Evolutionary conservation across 1,139 yeast species (phyloP).

Genomic region (Taphrina wiesneri): DNA sequence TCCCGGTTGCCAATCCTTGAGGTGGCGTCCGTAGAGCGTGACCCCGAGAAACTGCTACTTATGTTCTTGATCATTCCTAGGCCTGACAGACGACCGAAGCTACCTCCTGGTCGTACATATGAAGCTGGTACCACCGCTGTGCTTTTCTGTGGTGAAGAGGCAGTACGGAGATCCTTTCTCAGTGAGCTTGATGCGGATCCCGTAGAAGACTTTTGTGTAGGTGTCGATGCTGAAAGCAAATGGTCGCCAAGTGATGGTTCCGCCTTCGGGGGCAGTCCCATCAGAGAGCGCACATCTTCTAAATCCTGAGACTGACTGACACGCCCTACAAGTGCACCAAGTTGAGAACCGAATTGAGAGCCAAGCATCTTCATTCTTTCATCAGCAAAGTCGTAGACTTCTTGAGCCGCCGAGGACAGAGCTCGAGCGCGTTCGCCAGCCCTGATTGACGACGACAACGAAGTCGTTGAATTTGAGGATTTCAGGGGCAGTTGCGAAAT

Average conservation of each 20-base stretch:
- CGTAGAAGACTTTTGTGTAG: conserved; percentile 3
- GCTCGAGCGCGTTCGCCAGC: conserved; percentile 31
- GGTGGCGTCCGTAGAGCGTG: not conserved
- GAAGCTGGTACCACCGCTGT: not conserved
- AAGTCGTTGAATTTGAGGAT: not conserved
- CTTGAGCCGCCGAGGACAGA: conserved; percentile 30
- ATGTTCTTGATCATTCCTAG: conserved; percentile 13
- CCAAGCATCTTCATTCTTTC: conserved; percentile 30
- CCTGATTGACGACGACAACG: conserved; percentile 8
- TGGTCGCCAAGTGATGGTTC: not conserved
- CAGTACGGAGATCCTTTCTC: not conserved
- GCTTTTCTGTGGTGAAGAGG: not conserved
- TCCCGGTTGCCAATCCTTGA: not conserved
- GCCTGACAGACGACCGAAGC: conserved; percentile 19
- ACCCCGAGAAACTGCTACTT: conserved; percentile 2
- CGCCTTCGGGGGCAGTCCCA: conserved; percentile 12
- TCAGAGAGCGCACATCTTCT: conserved; percentile 26
- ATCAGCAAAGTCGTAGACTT: conserved; percentile 31
- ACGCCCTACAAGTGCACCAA: conserved; percentile 19
- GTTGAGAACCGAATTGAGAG: conserved; percentile 27
- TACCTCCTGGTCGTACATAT: not conserved
- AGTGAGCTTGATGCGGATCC: conserved; percentile 3
- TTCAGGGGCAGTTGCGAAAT: not conserved
- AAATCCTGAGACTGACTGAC: conserved; percentile 24
- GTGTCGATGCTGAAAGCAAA: not conserved